A percentile compares a stretch with the other conserved stretches of the same genome.
Evolutionary conservation across 2,329 filamentous ascomycete genomes (phyloP).

Genomic region (Monosporascus sp.): DNA sequence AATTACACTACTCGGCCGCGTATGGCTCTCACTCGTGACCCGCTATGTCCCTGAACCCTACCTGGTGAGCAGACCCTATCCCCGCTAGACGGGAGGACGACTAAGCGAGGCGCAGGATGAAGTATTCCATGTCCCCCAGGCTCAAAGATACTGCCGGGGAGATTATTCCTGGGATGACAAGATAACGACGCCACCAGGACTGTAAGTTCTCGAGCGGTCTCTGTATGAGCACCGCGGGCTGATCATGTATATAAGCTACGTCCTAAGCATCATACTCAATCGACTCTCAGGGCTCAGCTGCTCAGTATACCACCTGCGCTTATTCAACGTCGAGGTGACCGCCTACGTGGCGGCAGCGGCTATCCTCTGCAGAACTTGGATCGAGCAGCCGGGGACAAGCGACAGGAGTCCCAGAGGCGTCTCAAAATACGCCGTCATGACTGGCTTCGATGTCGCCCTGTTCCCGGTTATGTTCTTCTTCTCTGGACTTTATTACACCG

Average conservation of each 20-base stretch:
- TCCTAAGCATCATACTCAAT: conserved; percentile 37
- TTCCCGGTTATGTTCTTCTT: conserved; percentile 97
- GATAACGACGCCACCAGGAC: conserved; percentile 89
- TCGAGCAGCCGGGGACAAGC: conserved; percentile 23
- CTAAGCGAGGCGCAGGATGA: conserved; percentile 58
- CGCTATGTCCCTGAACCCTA: conserved; percentile 47
- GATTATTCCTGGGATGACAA: conserved; percentile 86
- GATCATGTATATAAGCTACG: conserved; percentile 15
- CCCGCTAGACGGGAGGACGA: not conserved
- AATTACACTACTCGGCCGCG: conserved; percentile 17
- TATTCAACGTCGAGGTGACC: conserved; percentile 42
- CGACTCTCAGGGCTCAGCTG: conserved; percentile 30
- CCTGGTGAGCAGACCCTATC: conserved; percentile 32
- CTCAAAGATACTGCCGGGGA: conserved; percentile 76
- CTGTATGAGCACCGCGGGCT: conserved; percentile 8
- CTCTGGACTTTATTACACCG: conserved; percentile 90
- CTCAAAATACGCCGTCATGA: conserved; percentile 47
- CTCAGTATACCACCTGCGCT: conserved; percentile 38
- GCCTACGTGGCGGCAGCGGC: conserved; percentile 40
- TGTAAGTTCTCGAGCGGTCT: conserved; percentile 46
- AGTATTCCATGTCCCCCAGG: conserved; percentile 85
- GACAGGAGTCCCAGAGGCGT: conserved; percentile 9
- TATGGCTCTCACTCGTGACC: conserved; percentile 36
- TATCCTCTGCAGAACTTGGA: conserved; percentile 45
- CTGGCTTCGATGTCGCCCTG: conserved; percentile 71